These are phyloP conservation scores for Chaetomium cochliodes DNA, from an alignment of 495 filamentous ascomycete genomes.

Conservation along the genomic window DNA sequence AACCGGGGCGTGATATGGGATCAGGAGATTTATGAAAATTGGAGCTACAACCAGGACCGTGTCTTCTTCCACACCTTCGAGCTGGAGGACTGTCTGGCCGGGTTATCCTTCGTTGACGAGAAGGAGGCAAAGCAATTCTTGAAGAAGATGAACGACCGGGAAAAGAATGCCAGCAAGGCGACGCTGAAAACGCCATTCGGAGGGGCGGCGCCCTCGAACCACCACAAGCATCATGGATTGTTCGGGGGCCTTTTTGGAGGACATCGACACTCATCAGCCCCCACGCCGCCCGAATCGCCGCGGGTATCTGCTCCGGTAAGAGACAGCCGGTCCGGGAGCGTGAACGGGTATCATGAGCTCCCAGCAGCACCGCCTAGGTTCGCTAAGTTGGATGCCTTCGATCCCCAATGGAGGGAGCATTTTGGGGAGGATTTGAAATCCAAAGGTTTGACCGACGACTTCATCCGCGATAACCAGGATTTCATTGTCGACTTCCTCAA, in stretches of 20 bases:
- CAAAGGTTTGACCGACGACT: constrained; percentile 90
- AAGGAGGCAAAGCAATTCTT: constrained; percentile 93
- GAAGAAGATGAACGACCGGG: constrained; percentile 90
- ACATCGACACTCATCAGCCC: constrained; percentile 64
- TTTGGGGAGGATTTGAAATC: constrained; percentile 72
- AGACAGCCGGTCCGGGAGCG: constrained; percentile 49
- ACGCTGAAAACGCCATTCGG: constrained; percentile 77
- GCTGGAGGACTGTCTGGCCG: constrained; percentile 84
- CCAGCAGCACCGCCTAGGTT: constrained; percentile 46
- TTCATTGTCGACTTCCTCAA: constrained; percentile 92
- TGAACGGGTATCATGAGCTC: constrained; percentile 37
- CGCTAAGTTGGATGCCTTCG: constrained; percentile 72
- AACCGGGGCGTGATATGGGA: constrained; percentile 95
- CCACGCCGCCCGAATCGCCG: constrained; percentile 56
- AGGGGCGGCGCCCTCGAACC: constrained; percentile 49
- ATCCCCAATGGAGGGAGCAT: constrained; percentile 80
- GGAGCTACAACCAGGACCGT: constrained; percentile 91
- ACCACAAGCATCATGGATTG: constrained; percentile 44
- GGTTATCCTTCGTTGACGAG: constrained; percentile 88
- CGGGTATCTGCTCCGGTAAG: constrained; percentile 49
- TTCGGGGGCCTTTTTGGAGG: constrained; percentile 68
- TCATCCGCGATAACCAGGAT: constrained; percentile 87
- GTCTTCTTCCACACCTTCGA: constrained; percentile 98
- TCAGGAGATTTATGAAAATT: constrained; percentile 93
- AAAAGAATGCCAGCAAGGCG: constrained; percentile 87